Evolutionary conservation across 2,329 filamentous ascomycete genomes (phyloP), one percentile per base, ranked within the genome.

Genomic region (Cadophora malorum): DNA sequence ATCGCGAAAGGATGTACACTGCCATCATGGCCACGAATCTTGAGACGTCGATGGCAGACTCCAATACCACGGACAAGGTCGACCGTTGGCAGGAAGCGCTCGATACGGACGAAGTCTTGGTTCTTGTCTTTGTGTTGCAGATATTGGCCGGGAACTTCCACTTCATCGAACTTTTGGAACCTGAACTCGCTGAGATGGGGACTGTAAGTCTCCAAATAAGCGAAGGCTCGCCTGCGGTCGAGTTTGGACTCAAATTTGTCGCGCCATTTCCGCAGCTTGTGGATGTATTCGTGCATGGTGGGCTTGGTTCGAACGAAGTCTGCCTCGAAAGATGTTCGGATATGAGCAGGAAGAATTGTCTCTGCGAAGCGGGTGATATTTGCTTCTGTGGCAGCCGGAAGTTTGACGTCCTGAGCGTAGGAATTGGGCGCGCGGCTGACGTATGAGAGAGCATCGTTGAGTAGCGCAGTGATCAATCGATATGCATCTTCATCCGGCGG

Each of bases 241-340:
- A 99, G 88, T 79, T 97, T 97, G 82, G 98, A 94, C 79, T 98
- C 96, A 74, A 99, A 97, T 78, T 97, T 96, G 81, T 97, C 96
- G 64, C 96, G 89, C 96, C 96, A 99, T 74, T 90, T 91, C 56
- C 96, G 91, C 63, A 99, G 84, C 79, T 97, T 98, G 79, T 97
- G 93, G 70, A 99, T 98, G 82, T 99, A 99, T 79, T 97, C 94
- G 78, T 92, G 91, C 94, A 99, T 97, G 1, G 94, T 98, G 3
- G 96, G 96, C 80, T 97, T 97, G 77, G 94, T 92, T 65, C 88
- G 84, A 16, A 99, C 96, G 79, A 99, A 99, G 80, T 99, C 96
- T n/a, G 90, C 90, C 79, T 99, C 96, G 74, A 99, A 99, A 0
- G 94, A 94, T 77, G 94, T 95, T 77, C 96, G 91, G 75, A 99